A percentile compares a stretch with the other conserved stretches of the same genome.
phyloP scores from a whole-genome alignment of 2,329 filamentous ascomycete species.

The Ustilaginoidea virens region DNA sequence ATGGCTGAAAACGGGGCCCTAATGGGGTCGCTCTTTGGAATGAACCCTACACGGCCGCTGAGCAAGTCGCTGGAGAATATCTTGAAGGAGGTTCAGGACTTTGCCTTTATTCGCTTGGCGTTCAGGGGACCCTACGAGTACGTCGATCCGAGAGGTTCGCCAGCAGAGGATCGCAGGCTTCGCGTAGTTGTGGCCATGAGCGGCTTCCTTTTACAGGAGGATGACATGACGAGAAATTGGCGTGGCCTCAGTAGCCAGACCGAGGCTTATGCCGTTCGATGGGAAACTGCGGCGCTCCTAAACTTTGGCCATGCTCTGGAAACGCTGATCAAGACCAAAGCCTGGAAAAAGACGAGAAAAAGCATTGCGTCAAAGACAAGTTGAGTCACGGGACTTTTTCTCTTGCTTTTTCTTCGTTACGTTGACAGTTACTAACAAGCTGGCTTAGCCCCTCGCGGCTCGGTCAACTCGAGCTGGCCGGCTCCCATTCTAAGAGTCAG shows the following conservation, averaged over 20 bases:
- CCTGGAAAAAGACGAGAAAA: conserved; percentile 57
- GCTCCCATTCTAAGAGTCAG: conserved; percentile 48
- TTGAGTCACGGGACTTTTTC: conserved; percentile 16
- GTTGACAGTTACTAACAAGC: too few relatives aligned
- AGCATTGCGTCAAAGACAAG: conserved; percentile 30
- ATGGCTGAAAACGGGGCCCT: conserved; percentile 66
- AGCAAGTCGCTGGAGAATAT: conserved; percentile 82
- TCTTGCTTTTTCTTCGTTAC: too few relatives aligned
- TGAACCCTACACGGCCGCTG: conserved; percentile 75
- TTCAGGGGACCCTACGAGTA: conserved; percentile 24
- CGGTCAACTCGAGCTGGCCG: conserved; percentile 48
- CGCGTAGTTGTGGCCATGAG: conserved; percentile 71
- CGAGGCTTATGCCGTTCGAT: conserved; percentile 72
- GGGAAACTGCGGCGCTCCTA: conserved; percentile 63
- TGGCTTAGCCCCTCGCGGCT: conserved; percentile 38
- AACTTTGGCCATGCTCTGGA: conserved; percentile 68
- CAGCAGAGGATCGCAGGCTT: conserved; percentile 48
- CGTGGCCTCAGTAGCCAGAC: conserved; percentile 52
- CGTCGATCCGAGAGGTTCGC: conserved; percentile 33
- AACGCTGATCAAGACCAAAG: conserved; percentile 60
- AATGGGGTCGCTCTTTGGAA: conserved; percentile 76
- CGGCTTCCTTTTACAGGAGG: conserved; percentile 64
- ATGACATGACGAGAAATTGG: conserved; percentile 62
- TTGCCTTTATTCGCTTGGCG: conserved; percentile 66
- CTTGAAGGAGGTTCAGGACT: conserved; percentile 72